phyloP scores from a whole-genome alignment of 2,329 filamentous ascomycete genomes.

The Colletotrichum plurivorum region DNA sequence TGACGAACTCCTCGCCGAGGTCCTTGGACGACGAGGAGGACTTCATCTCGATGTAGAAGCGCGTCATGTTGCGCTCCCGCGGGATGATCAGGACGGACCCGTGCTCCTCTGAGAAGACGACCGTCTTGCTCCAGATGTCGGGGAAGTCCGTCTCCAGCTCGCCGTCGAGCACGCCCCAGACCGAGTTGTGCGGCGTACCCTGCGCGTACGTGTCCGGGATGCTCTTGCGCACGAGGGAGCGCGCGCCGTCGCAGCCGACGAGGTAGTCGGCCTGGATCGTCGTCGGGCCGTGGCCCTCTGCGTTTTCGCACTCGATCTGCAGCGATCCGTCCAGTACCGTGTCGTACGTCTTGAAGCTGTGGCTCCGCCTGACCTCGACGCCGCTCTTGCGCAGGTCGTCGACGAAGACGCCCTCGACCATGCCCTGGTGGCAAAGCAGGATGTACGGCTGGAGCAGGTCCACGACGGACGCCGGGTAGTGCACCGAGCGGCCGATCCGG shows the following conservation, averaged over 20 bases:
- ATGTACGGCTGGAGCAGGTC: constrained; percentile 52
- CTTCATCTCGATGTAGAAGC: constrained; percentile 55
- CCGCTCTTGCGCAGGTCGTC: constrained; percentile 67
- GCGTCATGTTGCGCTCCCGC: constrained; percentile 70
- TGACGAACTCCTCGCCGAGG: constrained; percentile 69
- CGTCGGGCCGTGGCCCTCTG: background rate
- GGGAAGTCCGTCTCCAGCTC: constrained; percentile 72
- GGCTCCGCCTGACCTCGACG: constrained; percentile 58
- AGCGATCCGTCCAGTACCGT: background rate
- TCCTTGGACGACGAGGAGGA: constrained; percentile 58
- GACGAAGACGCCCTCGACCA: constrained; percentile 70
- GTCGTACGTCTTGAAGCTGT: constrained; percentile 21
- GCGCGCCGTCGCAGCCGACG: constrained; percentile 71
- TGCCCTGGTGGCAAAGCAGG: constrained; percentile 67
- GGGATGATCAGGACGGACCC: constrained; percentile 73
- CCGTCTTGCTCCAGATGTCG: constrained; percentile 72
- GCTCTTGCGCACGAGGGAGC: constrained; percentile 66
- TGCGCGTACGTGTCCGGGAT: constrained; percentile 59
- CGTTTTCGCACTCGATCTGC: constrained; percentile 1
- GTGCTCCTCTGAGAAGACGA: constrained; percentile 66
- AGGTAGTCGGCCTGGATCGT: constrained; percentile 62
- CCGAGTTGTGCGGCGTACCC: constrained; percentile 52
- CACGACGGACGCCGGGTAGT: constrained; percentile 44
- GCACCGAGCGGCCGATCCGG: constrained; percentile 45
- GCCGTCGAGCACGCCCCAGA: constrained; percentile 72